Base-by-base conservation (phyloP, 148 eudicot species). In the Limonium bicolor region DNA sequence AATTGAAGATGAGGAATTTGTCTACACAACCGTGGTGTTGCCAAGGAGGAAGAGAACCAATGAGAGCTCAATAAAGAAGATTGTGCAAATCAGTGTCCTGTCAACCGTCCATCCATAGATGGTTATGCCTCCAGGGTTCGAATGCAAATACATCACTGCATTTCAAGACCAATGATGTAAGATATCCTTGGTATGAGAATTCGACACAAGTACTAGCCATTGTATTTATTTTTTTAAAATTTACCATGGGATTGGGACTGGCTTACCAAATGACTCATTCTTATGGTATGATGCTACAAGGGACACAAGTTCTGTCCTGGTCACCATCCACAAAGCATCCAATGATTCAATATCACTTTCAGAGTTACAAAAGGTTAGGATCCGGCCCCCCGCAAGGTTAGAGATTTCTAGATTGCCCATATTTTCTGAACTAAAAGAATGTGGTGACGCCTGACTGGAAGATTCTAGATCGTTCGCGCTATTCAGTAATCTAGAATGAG, bases 61-160 rank as follows among this genome's bases (percentile, higher is more conserved):
- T 0, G 88, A 73, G 44, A 84, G 69, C 61, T 84, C 77, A 27
- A 79, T 50, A 20, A 70, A 80, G 69, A 84, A 84, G 35, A 84
- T 80, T 1, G 85, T 77, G 47, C 51, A 63, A 48, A 84, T 57
- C 30, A 84, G 69, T 0, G 74, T 64, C 31, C 95, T 76, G 51
- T 84, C 95, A 31, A 80, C 82, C 12, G 78, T 78, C 79, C 79
- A 84, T 19, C 95, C 90, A 20, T 70, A 84, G 48, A 84, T 66
- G 7, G 90, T 84, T 46, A 84, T 69, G 12, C 95, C 95, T 21
- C 95, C 95, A 0, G 95, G 85, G 64, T 84, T 80, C 4, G 73
- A 44, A 71, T 84, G 85, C 82, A 84, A 60, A 66, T 84, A 84
- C 67, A 73, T 51, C 50, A 84, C 95, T 82, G 73, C 60, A 72